A percentile compares a stretch with the other conserved stretches of the same genome.
Evolutionary conservation across 768 basidiomycete species (phyloP).

Genomic region (Lactarius hatsudake): DNA sequence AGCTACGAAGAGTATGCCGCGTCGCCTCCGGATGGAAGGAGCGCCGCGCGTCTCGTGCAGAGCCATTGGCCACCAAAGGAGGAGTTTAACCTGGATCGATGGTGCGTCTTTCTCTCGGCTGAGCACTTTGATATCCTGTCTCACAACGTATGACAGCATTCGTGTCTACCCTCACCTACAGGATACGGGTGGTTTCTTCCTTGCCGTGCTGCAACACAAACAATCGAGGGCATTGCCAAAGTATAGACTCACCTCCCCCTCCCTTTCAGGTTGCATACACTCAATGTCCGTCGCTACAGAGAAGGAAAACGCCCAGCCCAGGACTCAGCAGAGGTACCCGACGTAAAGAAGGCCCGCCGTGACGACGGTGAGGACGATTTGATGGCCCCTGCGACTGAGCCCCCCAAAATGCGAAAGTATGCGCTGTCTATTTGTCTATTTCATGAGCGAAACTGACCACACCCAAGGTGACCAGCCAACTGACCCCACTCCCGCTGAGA

Average conservation of each 20-base stretch:
- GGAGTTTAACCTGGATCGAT: conserved; percentile 61
- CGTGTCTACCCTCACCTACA: conserved; percentile 94
- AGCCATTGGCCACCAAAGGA: conserved; percentile 78
- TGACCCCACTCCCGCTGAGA: conserved; percentile 1
- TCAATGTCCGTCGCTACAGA: conserved; percentile 27
- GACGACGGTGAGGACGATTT: conserved; percentile 33
- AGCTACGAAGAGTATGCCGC: conserved; percentile 60
- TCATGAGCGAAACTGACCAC: neutral
- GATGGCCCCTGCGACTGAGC: conserved; percentile 11
- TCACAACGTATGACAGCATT: conserved; percentile 47
- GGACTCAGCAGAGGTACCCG: conserved; percentile 44
- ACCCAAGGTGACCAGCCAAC: neutral
- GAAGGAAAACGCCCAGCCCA: conserved; percentile 52
- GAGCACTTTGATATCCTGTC: neutral
- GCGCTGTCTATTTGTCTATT: neutral
- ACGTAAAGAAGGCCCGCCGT: conserved; percentile 52
- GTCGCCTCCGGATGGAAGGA: conserved; percentile 47
- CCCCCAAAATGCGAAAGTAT: conserved; percentile 12
- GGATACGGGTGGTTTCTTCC: conserved; percentile 96
- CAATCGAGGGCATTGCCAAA: conserved; percentile 19
- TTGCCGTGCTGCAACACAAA: conserved; percentile 78
- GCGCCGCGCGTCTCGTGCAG: conserved; percentile 60
- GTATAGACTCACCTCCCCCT: neutral
- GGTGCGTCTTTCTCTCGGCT: conserved; percentile 46
- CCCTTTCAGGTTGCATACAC: neutral